Evolutionary conservation across 257 asterid genomes (phyloP), one percentile per base, ranked within the genome.

Genomic region (Solanum boliviense): DNA sequence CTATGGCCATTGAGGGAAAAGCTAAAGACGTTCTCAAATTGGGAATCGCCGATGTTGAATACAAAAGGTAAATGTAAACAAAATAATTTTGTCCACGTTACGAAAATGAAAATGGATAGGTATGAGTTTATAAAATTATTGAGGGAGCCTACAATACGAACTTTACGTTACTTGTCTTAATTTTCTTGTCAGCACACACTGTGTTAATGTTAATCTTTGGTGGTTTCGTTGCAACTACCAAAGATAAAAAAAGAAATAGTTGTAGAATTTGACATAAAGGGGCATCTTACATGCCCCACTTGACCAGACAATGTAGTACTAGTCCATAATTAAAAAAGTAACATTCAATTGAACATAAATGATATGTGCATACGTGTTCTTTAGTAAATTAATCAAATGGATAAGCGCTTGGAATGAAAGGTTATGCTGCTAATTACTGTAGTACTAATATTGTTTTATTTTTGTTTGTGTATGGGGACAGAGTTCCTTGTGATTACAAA

Each of bases 401-500:
- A 27, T 41, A 79, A 78, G 36, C 29, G 35, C 27, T 76, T 74
- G 83, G 48, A 20, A 35, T 74, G 48, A n/a, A 74, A 56, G 65
- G 67, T 76, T 41, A 79, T 44, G 67, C 9, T 79, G 36, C 29
- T 3, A 46, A 48, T 46, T 8, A 79, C 25, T 44, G 29, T 78
- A 25, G 9, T 41, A 9, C 9, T 82, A 48, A 48, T 27, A 27
- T 15, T 6, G 20, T 81, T 29, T 46, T 13, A 44, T 44, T 11
- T 13, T 1, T 48, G 5, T 48, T 1, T 56, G 65, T 56, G n/a
- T 56, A 39, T 48, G 31, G 85, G 84, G 6, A 60, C 92, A 96
- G 99, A 88, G 91, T 95, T 46, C 90, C 96, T 73, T 96, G 99
- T 88, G 92, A 90, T 8, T 92, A 93, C 93, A 90, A 90, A 88